Evolutionary conservation across 352 stramenopile species (phyloP), one percentile per base, ranked within the genome.

Genomic region (Phytophthora cactorum): DNA sequence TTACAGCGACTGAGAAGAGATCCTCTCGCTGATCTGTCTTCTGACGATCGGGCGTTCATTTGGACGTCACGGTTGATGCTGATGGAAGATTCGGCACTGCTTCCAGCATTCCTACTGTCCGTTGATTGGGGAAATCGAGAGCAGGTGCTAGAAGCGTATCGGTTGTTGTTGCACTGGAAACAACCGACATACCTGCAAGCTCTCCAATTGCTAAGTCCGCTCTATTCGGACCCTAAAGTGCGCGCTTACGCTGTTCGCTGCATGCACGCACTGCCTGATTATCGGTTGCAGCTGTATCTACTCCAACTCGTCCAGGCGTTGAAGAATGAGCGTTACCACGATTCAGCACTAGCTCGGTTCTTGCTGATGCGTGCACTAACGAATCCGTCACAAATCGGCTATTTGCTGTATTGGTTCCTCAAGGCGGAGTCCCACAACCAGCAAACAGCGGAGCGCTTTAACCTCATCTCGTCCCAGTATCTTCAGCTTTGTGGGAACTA

Each of bases 221-320:
- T 90, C 12, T 97, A 92, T 59, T 81, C 91, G 12, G 93, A 98
- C 59, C 93, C 93, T 1, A 97, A 97, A 74, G 90, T 98, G 8
- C 86, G 93, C n/a, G 92, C 93, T 1, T 97, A 97, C 55, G 93
- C 93, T 15, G 93, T 98, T 44, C 86, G 90, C 2, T 97, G 87
- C 61, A 90, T 98, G 59, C 84, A 97, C 46, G 78, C 77, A 2
- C 60, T 98, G 1, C 78, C 84, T 0, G 93, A 98, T 56, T 81
- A 97, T 41, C 86, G 96, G 1, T 75, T 98, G 10, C 75, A 84
- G n/a, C 64, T 96, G 17, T 97, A 94, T 59, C 63, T 97, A 5
- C 81, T 92, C 3, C 90, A 97, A 55, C 82, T 97, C 5, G 86
- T 96, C 0, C 90, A 97, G 32, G 85, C 86, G 6, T 59, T 95